Percentiles rank a stretch among this genome's conserved stretches.
These are phyloP conservation scores for Hirsutella minnesotensis DNA, from an alignment of 2,329 filamentous ascomycete genomes.

Conservation along the genomic window DNA sequence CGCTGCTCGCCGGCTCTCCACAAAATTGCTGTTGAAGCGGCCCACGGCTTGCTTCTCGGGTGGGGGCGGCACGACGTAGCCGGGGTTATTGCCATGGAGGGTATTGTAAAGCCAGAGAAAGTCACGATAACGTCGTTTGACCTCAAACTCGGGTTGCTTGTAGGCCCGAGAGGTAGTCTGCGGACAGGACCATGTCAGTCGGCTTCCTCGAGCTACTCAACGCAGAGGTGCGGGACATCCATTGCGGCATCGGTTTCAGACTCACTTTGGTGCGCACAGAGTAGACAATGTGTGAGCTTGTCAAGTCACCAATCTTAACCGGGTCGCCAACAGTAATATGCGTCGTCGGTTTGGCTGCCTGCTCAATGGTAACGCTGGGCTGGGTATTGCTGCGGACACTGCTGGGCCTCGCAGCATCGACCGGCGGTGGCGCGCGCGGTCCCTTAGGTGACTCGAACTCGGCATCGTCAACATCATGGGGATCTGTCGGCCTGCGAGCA, in stretches of 20 bases:
- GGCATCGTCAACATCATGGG: constrained; percentile 59
- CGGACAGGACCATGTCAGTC: constrained; percentile 1
- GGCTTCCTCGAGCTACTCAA: constrained; percentile 6
- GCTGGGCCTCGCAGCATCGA: constrained; percentile 44
- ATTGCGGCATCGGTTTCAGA: background rate
- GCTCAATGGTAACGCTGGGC: constrained; percentile 82
- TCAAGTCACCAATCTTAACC: constrained; percentile 94
- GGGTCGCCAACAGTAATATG: constrained; percentile 88
- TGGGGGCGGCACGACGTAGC: constrained; percentile 86
- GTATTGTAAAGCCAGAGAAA: constrained; percentile 97
- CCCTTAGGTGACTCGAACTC: constrained; percentile 43
- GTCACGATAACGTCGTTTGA: constrained; percentile 88
- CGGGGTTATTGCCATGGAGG: constrained; percentile 86
- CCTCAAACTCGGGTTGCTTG: constrained; percentile 80
- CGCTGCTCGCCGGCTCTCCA: constrained; percentile 81
- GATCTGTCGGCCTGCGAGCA: constrained; percentile 36
- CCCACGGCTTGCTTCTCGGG: constrained; percentile 97
- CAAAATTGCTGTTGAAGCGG: constrained; percentile 91
- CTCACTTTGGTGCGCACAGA: constrained; percentile 81
- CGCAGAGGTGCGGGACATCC: background rate
- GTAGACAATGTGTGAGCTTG: constrained; percentile 96
- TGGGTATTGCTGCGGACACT: constrained; percentile 39
- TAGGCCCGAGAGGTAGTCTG: constrained; percentile 95
- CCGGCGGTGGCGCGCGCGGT: constrained; percentile 54
- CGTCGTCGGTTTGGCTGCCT: constrained; percentile 86